Base-by-base conservation (phyloP, 192 early-diverging fungal species). In the Neocallimastix lanati region DNA sequence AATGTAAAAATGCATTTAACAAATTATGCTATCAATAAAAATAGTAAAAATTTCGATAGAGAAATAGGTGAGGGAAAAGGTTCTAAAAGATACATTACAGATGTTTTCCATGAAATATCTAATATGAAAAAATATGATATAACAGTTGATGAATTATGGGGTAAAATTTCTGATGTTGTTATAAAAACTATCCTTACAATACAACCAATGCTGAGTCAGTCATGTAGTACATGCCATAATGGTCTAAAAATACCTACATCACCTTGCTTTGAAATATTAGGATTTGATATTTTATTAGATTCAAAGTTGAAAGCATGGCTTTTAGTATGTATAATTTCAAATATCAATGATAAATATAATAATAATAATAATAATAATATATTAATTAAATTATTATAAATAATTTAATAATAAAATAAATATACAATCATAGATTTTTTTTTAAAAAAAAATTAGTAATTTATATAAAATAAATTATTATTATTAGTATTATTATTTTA, bases 1-100 rank as follows among this genome's bases (percentile, higher is more conserved):
- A 81, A 88, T 78, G 84, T 87, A 16, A 86, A 85, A 81, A 90
- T 91, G 87, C 89, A 91, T 80, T 82, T 91, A 76, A 91, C 89
- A 15, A 91, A 91, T 81, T 91, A 91, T 79, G 86, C 88, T 1
- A 89, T 91, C 81, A 91, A 90, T 85, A 91, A 88, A 76, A 81
- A 67, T 9, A 67, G 50, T 67, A 67, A 67, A 67, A 67, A 67
- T 67, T 67, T 67, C n/a, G 50, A 67, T 67, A 67, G 6, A 67
- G 50, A 67, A 67, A 67, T 67, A n/a, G 50, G 50, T 67, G 25
- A 67, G n/a, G 50, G 50, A 27, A 67, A 67, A 67, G 50, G 50
- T 9, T 67, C 50, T 0, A 67, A 67, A 67, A 67, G 50, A 67
- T 67, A 67, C n/a, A 67, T 67, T 7, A 9, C 25, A 0, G 50